Evolutionary conservation across 352 stramenopile genomes (phyloP), one percentile per base, ranked within the genome.

Genomic region (Phytophthora hybrid): DNA sequence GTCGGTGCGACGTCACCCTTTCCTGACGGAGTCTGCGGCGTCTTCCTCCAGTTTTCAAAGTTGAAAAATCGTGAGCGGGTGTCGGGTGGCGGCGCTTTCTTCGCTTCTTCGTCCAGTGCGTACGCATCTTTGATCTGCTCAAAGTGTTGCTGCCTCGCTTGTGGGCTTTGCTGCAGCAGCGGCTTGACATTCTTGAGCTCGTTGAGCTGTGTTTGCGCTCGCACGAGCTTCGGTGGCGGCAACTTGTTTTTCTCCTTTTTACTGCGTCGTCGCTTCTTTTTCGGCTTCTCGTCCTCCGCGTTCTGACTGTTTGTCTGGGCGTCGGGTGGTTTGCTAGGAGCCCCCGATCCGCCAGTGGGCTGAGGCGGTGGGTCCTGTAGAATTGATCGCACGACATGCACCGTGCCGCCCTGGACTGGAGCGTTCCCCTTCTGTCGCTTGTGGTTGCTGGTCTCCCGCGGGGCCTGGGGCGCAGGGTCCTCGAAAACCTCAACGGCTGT

Each of bases 41-140:
- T 39, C 57, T 59, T 71, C 37, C 63, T 39, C 61, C 74, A 74
- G 21, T 63, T 63, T n/a, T 80, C 74, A 55, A 79, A 71, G n/a
- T 39, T 63, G 41, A 76, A 72, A 18, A 80, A 69, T 26, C 66
- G 54, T 1, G 29, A 55, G 21, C 52, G 53, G 11, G 18, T 5
- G 14, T 78, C 61, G 54, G 49, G 32, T 41, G 57, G 5, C 44
- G 59, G 55, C 5, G 74, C 66, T 55, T 83, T 84, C 7, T 63
- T 76, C 8, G 52, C 69, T 11, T 79, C 68, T 46, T 88, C 74
- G 14, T 76, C 73, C 8, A 90, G 58, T 1, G 79, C 60, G 26
- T 87, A 88, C 4, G 80, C 80, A 29, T 83, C 79, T 52, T 85
- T 86, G 67, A 87, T 85, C 58, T 86, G 65, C 34, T 88, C 80